A percentile compares a stretch with the other conserved stretches of the same genome.
These are phyloP conservation scores for Leccinum sublutescens DNA, from an alignment of 768 basidiomycete species.

Conservation along the genomic window DNA sequence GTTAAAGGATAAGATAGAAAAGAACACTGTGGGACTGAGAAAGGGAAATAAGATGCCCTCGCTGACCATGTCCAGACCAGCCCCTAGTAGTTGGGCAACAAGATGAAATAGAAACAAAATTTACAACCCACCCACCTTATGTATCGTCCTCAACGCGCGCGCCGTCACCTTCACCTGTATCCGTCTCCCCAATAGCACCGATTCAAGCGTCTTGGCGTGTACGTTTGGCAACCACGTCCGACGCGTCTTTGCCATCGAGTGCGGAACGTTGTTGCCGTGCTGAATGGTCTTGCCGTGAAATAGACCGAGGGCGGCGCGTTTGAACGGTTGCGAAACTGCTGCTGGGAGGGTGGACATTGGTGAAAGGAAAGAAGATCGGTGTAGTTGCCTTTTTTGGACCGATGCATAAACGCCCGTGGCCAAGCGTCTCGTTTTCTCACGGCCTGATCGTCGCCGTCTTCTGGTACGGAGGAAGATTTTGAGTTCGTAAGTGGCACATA, in stretches of 20 bases:
- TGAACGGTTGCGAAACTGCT: slow-evolving; percentile 65
- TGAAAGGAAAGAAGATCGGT: background rate
- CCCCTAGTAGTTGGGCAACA: background rate
- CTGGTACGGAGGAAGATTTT: too few species aligned
- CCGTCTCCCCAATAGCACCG: slow-evolving; percentile 56
- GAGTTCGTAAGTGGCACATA: too few species aligned
- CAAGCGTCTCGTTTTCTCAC: too few species aligned
- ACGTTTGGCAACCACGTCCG: slow-evolving; percentile 88
- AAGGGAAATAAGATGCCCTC: too few species aligned
- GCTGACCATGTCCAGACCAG: too few species aligned
- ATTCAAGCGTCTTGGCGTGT: slow-evolving; percentile 70
- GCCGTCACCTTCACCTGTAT: slow-evolving; percentile 73
- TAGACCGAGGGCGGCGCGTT: slow-evolving; percentile 75
- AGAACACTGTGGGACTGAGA: background rate
- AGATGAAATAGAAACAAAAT: background rate
- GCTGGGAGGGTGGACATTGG: slow-evolving; percentile 26
- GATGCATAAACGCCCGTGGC: too few species aligned
- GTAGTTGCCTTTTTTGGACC: slow-evolving; percentile 7
- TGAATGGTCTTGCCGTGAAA: slow-evolving; percentile 80
- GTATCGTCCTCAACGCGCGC: slow-evolving; percentile 74
- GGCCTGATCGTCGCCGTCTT: too few species aligned
- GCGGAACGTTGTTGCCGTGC: slow-evolving; percentile 86
- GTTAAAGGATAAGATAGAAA: background rate
- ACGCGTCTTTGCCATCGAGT: slow-evolving; percentile 85
- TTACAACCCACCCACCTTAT: slow-evolving; percentile 56